phyloP scores from a whole-genome alignment of 1,284 basidiomycete species.

The Volvariella surrecta region DNA sequence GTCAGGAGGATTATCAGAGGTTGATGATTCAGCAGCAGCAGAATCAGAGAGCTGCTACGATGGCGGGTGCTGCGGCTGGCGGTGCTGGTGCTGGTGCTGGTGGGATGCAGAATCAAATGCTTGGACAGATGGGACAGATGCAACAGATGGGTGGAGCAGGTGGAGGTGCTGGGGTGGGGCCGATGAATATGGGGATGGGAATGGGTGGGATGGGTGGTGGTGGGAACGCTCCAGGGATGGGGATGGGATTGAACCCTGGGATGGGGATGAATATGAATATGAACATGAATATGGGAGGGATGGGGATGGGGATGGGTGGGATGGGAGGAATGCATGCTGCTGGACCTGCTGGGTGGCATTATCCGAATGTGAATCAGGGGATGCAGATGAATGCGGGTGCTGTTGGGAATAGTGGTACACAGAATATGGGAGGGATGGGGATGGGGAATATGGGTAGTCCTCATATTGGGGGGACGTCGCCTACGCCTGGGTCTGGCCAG shows the following conservation, averaged over 20 bases:
- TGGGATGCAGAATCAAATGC: constrained; percentile 16
- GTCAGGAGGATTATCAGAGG: constrained; percentile 45
- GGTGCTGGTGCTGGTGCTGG: constrained; percentile 3
- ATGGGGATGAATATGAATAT: constrained; percentile 1
- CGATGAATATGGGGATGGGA: constrained; percentile 8
- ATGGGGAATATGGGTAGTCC: no score
- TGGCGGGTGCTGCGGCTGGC: constrained; percentile 9
- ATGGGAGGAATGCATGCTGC: constrained; percentile 6
- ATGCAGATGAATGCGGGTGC: constrained; percentile 9
- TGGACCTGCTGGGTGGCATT: no score
- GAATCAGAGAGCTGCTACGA: constrained; percentile 20
- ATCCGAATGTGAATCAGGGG: constrained; percentile 9
- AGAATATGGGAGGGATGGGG: no score
- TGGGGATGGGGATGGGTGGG: constrained; percentile 7
- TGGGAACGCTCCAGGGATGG: constrained; percentile 1
- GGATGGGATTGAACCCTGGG: neutral
- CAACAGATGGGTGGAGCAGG: no score
- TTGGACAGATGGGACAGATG: no score
- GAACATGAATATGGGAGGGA: constrained; percentile 6
- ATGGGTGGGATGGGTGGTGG: constrained; percentile 1
- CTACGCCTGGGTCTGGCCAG: no score
- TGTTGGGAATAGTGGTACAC: no score
- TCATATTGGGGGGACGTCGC: no score
- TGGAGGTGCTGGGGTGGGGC: no score
- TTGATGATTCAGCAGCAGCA: constrained; percentile 36